Evolutionary conservation across 2,329 filamentous ascomycete genomes (phyloP).

Genomic region (Cadophora malorum): DNA sequence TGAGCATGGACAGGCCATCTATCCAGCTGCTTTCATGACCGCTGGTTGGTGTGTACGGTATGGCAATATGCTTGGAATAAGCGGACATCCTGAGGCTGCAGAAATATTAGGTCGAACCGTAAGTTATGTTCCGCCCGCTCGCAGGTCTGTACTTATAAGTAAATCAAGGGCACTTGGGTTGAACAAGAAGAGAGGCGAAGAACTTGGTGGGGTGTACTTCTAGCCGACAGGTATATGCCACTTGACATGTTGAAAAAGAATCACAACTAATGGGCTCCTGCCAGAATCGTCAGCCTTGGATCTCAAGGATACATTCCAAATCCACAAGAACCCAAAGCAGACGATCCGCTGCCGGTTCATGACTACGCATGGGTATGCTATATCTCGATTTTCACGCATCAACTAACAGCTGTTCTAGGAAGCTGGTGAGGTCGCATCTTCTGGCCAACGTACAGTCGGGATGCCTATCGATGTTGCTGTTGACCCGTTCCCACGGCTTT

Average conservation of each 20-base stretch:
- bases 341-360: conserved; percentile 38
- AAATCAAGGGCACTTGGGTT: conserved; percentile 51
- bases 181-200: conserved; percentile 54
- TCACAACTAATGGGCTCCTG: conserved; percentile 23
- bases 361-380: conserved; percentile 50
- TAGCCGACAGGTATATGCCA: conserved; percentile 50
- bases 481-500: conserved; percentile 58
- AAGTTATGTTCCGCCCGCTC: conserved; percentile 25
- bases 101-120: conserved; percentile 49
- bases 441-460: conserved; percentile 42
- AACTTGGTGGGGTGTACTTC: conserved; percentile 56
- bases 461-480: conserved; percentile 52
- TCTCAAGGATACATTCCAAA: conserved; percentile 41
- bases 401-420: conserved; percentile 44
- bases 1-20: conserved; percentile 56
- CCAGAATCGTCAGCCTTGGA: conserved; percentile 43
- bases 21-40: conserved; percentile 57
- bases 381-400: not conserved
- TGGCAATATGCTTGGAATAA: conserved; percentile 53
- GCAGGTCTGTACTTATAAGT: not conserved
- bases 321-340: conserved; percentile 41
- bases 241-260: not conserved
- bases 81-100: conserved; percentile 46
- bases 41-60: conserved; percentile 54
- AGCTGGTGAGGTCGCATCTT: conserved; percentile 45